Evolutionary conservation across 2,329 filamentous ascomycete genomes (phyloP), one percentile per base, ranked within the genome.

Genomic region (Colletotrichum tabaci): DNA sequence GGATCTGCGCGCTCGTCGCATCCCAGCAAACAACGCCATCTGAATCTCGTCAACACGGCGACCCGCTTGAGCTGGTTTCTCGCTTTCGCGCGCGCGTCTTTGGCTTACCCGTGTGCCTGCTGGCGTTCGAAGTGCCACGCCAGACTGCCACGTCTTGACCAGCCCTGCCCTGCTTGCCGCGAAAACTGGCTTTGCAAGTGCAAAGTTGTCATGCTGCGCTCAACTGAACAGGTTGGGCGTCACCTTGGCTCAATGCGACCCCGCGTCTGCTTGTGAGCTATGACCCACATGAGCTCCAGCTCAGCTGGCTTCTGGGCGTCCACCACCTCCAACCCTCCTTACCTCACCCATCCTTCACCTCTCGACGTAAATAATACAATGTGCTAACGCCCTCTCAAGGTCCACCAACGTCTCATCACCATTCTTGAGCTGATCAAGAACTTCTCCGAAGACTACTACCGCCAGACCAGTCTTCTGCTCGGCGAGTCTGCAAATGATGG

Each of bases 391-490:
- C 4, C 61, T 47, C 71, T 35, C 80, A 96, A 96, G 93, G 91
- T 96, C 75, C 90, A 94, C 77, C 88, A 93, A 78, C 90, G 94
- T 67, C 91, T 97, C 75, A 90, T 92, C 74, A 93, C 92, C 70
- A 92, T 98, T 61, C 90, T 95, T 78, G 90, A 92, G 72, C 89
- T 94, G 50, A 91, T 98, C 79, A 92, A 93, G 78, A 92, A 91
- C 71, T 92, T 97, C 77, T 92, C 93, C 74, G 89, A 90, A 77
- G 94, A 95, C 76, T 98, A 97, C 84, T 90, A 97, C 79, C 92
- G 94, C 79, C 94, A 98, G 86, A 95, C 93, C 76, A 94, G 95
- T 81, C 91, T 94, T 9, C 90, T 97, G 58, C 89, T 98, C 35
- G 91, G 91, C 75, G 90, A 88, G 84, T 87, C 83, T 77, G 86